Conservation (phyloP, 2,329 filamentous ascomycete species). For the Aspergillus tanneri region DNA sequence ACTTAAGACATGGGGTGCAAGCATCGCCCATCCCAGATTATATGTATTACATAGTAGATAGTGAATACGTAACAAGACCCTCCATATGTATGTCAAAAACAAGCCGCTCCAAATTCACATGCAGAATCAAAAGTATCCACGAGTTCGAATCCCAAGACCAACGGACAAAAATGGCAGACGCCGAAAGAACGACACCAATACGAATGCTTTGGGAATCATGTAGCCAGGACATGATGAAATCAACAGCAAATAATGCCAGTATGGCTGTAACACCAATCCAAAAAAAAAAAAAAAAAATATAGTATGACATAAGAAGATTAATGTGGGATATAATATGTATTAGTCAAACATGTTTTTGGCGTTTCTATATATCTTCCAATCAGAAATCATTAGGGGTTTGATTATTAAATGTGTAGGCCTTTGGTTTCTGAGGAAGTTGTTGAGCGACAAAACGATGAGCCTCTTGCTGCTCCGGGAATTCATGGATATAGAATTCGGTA, state of each 20-base stretch:
- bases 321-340: slow-evolving; percentile 1
- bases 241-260: slow-evolving; percentile 7
- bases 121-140: slow-evolving; percentile 19
- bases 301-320: slow-evolving; percentile 4
- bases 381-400: slow-evolving; percentile 41
- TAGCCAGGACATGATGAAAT: slow-evolving; percentile 6
- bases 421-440: slow-evolving; percentile 43
- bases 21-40: slow-evolving; percentile 16
- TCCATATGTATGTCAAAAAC: slow-evolving; percentile 27
- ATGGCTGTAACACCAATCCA: slow-evolving; percentile 2
- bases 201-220: slow-evolving; percentile 17
- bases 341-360: not conserved
- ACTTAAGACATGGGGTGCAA: no score
- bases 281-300: slow-evolving; percentile 11
- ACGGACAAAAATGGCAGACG: slow-evolving; percentile 14
- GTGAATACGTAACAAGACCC: slow-evolving; percentile 24
- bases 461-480: slow-evolving; percentile 46
- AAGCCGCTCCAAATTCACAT: slow-evolving; percentile 31
- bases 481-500: slow-evolving; percentile 45
- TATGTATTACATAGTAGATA: slow-evolving; percentile 18
- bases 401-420: slow-evolving; percentile 47
- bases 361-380: not conserved
- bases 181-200: slow-evolving; percentile 18
- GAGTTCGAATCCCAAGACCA: slow-evolving; percentile 16
- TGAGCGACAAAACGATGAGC: slow-evolving; percentile 45